phyloP scores from a whole-genome alignment of 2,329 filamentous ascomycete species.

The Penicillium polonicum region DNA sequence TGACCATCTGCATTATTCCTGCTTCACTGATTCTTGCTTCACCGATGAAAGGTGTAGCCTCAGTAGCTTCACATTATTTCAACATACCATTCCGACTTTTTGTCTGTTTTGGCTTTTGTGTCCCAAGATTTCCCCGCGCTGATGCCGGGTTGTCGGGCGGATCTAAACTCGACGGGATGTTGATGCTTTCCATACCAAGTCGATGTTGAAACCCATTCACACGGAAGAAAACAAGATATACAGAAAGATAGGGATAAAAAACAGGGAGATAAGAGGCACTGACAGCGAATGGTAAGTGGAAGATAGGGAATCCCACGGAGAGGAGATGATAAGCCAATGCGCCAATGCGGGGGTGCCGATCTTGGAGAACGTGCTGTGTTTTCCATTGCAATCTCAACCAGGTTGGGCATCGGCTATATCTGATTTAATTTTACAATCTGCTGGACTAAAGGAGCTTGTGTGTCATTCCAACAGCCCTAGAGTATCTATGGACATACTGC shows the following conservation, averaged over 20 bases:
- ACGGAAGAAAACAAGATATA: neutral
- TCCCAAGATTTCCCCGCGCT: slow-evolving; percentile 27
- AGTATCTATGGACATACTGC: neutral
- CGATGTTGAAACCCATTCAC: slow-evolving; percentile 9
- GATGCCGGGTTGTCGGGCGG: slow-evolving; percentile 25
- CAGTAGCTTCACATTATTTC: neutral
- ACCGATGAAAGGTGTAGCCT: neutral
- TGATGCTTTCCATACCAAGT: slow-evolving; percentile 57
- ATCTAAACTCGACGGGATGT: slow-evolving; percentile 57
- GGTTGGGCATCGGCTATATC: neutral
- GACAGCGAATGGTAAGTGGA: slow-evolving; percentile 16
- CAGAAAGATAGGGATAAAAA: slow-evolving; percentile 3
- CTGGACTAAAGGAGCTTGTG: too few species aligned
- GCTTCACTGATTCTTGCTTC: neutral
- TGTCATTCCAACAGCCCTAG: neutral
- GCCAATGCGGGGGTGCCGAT: slow-evolving; percentile 19
- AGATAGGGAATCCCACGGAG: slow-evolving; percentile 9
- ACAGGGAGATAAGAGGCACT: slow-evolving; percentile 10
- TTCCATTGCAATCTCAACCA: neutral
- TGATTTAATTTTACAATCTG: neutral
- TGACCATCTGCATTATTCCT: neutral
- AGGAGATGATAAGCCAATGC: slow-evolving; percentile 20
- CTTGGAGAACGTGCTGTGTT: slow-evolving; percentile 2
- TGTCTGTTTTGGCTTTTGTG: slow-evolving; percentile 66
- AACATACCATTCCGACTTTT: slow-evolving; percentile 70